A percentile compares a stretch with the other conserved stretches of the same genome.
phyloP scores from a whole-genome alignment of 768 basidiomycete species.

The Lactarius pseudohatsudake region DNA sequence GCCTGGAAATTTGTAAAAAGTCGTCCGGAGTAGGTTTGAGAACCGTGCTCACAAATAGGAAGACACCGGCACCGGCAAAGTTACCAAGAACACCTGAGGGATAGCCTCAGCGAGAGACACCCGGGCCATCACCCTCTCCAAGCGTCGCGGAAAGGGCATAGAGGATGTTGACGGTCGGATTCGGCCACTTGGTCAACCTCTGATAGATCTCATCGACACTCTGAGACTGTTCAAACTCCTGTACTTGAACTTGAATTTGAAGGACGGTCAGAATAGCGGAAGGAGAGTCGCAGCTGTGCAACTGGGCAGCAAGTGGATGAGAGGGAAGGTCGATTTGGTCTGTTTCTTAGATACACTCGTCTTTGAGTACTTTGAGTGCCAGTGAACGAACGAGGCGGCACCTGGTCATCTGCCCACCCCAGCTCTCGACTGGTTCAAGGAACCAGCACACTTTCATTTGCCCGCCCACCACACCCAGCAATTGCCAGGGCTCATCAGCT shows the following conservation, averaged over 20 bases:
- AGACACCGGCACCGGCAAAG: background rate
- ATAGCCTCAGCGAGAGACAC: background rate
- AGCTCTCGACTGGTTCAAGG: too few species aligned
- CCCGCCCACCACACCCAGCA: too few species aligned
- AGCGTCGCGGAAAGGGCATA: background rate
- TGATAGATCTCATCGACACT: background rate
- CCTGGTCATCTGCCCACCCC: too few species aligned
- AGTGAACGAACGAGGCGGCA: too few species aligned
- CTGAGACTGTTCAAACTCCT: background rate
- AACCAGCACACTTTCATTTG: too few species aligned
- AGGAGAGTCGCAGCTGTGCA: background rate
- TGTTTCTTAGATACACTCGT: background rate
- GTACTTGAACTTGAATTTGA: background rate
- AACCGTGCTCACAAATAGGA: too few species aligned
- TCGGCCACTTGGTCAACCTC: background rate
- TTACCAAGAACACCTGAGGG: background rate
- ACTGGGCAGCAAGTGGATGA: background rate
- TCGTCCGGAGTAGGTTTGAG: slow-evolving; percentile 48
- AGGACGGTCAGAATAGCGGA: background rate
- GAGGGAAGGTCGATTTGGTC: background rate
- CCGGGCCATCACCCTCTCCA: too few species aligned
- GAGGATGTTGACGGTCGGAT: background rate
- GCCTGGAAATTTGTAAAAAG: slow-evolving; percentile 79
- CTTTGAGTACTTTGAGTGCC: too few species aligned
- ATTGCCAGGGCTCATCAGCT: too few species aligned